phyloP scores from a whole-genome alignment of 176 grass and related monocot species.

The Metroxylon sagu region DNA sequence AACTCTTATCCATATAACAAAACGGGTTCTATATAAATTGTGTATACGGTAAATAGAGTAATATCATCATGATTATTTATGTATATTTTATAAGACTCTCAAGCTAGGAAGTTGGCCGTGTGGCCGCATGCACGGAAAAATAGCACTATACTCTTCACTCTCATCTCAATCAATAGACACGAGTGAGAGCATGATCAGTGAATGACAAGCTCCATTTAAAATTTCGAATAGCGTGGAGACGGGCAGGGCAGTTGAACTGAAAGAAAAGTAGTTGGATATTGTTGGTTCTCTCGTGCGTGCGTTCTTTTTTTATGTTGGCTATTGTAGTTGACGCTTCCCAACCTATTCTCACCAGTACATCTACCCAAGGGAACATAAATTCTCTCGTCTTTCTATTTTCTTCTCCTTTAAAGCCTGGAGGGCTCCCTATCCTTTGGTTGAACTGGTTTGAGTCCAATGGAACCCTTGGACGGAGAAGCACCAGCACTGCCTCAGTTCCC shows the following conservation, averaged over 20 bases:
- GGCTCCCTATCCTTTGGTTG: neutral
- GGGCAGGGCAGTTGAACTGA: constrained; percentile 41
- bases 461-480: constrained; percentile 40
- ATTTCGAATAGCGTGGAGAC: neutral
- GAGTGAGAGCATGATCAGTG: no score
- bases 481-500: constrained; percentile 27
- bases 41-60: no score
- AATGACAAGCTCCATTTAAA: neutral
- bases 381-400: constrained; percentile 19
- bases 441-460: constrained; percentile 14
- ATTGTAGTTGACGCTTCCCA: constrained; percentile 46
- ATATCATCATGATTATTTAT: no score
- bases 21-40: no score
- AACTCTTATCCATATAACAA: no score
- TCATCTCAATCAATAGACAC: no score
- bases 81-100: no score
- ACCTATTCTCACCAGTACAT: constrained; percentile 29
- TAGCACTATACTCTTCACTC: no score
- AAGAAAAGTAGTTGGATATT: constrained; percentile 58
- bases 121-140: no score
- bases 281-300: constrained; percentile 25
- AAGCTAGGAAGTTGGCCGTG: no score
- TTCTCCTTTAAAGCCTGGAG: no score
- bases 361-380: constrained; percentile 1
- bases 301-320: constrained; percentile 27